Evolutionary conservation across 257 asterid genomes (phyloP), one percentile per base, ranked within the genome.

Genomic region (Salvia splendens): DNA sequence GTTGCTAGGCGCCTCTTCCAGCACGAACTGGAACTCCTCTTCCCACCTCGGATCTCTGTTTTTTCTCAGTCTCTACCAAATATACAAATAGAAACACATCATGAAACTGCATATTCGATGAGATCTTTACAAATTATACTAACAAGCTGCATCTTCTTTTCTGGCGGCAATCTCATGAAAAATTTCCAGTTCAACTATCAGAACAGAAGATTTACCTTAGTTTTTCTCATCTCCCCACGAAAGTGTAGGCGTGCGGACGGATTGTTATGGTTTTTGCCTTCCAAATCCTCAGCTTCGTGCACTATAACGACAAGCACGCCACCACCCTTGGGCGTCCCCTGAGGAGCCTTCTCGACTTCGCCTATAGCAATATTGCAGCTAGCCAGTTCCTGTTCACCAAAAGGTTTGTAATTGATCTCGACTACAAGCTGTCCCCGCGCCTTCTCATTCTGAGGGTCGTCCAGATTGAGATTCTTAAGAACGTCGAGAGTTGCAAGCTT

Each of bases 41-140:
- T 78, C 95, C 96, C 96, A 91, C 71, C 95, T 85, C 12, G 97
- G 96, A 81, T 91, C 97, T 75, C 95, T 81, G 8, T 45, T 85
- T 75, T 76, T 88, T 87, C 81, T 91, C 75, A 91, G 47, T 12
- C 75, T 41, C 97, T 91, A 16, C 74, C 15, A 61, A 5, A n/a
- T 40, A 17, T 5, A 24, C 3, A 24, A 24, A 24, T 24, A 24
- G 30, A 24, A 24, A 24, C 30, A 24, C 30, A 24, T 24, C 30
- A 24, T 24, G 30, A 24, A 24, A 24, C 1, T 24, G 30, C 30
- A 24, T 24, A 24, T 24, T 24, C 30, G 2, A 24, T 1, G 30
- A 24, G 30, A 24, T 2, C 30, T 24, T 24, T 1, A 24, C 30
- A 24, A 2, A 24, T 24, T 2, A 24, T n/a, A n/a, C n/a, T n/a